Percentiles rank a stretch among this genome's conserved stretches.
phyloP scores from a whole-genome alignment of 108 stramenopile genomes.

The Pseudonitzschia pungens region DNA sequence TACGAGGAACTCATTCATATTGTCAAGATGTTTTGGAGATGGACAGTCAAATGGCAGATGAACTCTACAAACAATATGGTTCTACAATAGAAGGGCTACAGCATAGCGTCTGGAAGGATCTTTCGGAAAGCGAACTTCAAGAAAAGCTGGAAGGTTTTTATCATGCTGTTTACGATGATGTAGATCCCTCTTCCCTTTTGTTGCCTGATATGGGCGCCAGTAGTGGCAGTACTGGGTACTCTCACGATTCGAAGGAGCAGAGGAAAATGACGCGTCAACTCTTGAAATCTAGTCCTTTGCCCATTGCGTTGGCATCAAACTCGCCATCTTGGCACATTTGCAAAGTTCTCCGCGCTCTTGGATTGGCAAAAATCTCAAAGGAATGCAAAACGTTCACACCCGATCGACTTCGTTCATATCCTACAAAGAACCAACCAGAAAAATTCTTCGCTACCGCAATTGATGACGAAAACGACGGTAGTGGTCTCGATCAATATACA shows the following conservation, averaged over 20 bases:
- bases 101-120: slow-evolving; percentile 36
- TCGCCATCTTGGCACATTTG: slow-evolving; percentile 71
- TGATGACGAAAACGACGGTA: background rate
- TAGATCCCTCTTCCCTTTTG: slow-evolving; percentile 58
- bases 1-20: slow-evolving; percentile 63
- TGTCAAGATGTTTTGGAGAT: slow-evolving; percentile 56
- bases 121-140: slow-evolving; percentile 16
- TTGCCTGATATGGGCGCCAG: background rate
- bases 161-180: slow-evolving; percentile 53
- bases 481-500: background rate
- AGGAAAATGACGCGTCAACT: slow-evolving; percentile 10
- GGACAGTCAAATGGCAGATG: slow-evolving; percentile 57
- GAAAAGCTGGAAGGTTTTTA: slow-evolving; percentile 52
- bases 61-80: slow-evolving; percentile 63
- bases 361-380: slow-evolving; percentile 29
- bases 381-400: slow-evolving; percentile 60
- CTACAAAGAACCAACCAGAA: slow-evolving; percentile 68
- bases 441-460: slow-evolving; percentile 44
- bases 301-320: slow-evolving; percentile 74
- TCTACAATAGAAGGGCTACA: slow-evolving; percentile 84
- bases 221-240: slow-evolving; percentile 56
- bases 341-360: slow-evolving; percentile 58
- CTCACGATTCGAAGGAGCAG: slow-evolving; percentile 42
- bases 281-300: slow-evolving; percentile 28
- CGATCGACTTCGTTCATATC: slow-evolving; percentile 49